Evolutionary conservation across 2,329 filamentous ascomycete species (phyloP).

Genomic region (Colletotrichum chlorophyti): DNA sequence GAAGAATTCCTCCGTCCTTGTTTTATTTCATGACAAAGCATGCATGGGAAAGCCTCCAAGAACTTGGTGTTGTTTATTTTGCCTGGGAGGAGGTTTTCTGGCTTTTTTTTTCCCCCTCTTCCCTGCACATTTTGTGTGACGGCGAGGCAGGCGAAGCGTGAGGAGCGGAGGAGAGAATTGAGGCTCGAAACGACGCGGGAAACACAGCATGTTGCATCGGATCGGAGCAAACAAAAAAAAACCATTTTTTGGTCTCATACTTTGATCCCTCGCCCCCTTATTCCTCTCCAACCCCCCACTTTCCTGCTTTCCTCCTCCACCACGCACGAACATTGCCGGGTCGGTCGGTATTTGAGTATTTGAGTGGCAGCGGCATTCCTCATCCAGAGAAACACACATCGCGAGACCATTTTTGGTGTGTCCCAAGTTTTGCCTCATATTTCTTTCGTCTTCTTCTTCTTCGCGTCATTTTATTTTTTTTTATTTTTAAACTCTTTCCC

Average conservation of each 20-base stretch:
- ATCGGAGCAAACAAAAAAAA: slow-evolving; percentile 26
- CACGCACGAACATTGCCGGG: too few species aligned
- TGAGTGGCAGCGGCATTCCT: background rate
- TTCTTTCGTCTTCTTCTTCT: slow-evolving; percentile 29
- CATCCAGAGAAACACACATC: too few species aligned
- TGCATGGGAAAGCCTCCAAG: slow-evolving; percentile 20
- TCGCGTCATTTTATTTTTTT: slow-evolving; percentile 26
- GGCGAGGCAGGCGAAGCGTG: too few species aligned
- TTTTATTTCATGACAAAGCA: slow-evolving; percentile 21
- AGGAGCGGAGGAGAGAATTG: background rate
- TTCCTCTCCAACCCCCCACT: too few species aligned
- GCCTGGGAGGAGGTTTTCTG: too few species aligned
- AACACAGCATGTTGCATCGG: slow-evolving; percentile 27
- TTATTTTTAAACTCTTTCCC: slow-evolving; percentile 6
- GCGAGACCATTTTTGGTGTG: too few species aligned
- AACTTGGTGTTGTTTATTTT: too few species aligned
- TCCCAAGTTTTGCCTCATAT: slow-evolving; percentile 7
- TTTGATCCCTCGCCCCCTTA: too few species aligned
- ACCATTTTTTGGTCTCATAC: too few species aligned
- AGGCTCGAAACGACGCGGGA: slow-evolving; percentile 10
- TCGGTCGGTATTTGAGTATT: too few species aligned
- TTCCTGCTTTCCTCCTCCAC: too few species aligned
- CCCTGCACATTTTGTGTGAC: too few species aligned
- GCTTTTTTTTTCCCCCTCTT: slow-evolving; percentile 2
- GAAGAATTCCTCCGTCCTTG: background rate